Base-by-base conservation (phyloP, 176 grass and related monocot species). In the Neostapfia colusana region DNA sequence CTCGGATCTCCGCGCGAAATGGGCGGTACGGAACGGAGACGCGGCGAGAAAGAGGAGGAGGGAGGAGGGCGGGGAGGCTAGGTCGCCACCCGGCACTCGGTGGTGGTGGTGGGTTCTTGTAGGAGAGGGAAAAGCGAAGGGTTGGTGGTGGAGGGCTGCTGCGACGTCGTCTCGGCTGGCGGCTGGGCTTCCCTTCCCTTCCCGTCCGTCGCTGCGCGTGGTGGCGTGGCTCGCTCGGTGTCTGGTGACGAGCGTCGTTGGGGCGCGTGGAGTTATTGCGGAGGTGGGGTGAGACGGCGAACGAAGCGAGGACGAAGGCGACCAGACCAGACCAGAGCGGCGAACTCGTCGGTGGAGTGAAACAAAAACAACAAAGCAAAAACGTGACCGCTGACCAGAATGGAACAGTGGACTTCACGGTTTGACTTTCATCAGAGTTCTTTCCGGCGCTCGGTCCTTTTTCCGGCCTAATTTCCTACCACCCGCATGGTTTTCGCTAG, bases 151-250 rank as follows among this genome's bases (percentile, higher is more conserved):
- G 44, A 36, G 18, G 49, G 49, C 6, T 53, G 53, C 53, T 8
- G 50, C 50, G 18, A 49, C 41, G 67, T 54, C 62, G 68, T 59
- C 51, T 81, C 70, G 53, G 67, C 46, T 48, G 31, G 31, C 31
- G 51, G 51, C 20, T 57, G 0, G 43, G 43, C 72, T 41, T 24
- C 18, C 31, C 11, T 10, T 8, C 9, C 13, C 7, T 26, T 15
- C 4, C 67, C 51, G 20, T 54, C 21, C 51, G 20, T 70, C 14
- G 53, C 46, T 39, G 38, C 44, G 75, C 66, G 62, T 54, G 75
- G 75, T 78, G 75, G 75, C 8, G 75, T 78, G 75, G 75, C 44
- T 78, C 75, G 20, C n/a, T 78, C 75, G 75, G 75, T 67, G 81
- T 83, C 38, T 60, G 64, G 73, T 24, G 64, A 83, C 62, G 76